These are phyloP conservation scores for Phytophthora fragariaefolia DNA, from an alignment of 352 stramenopile genomes.

Conservation along the genomic window DNA sequence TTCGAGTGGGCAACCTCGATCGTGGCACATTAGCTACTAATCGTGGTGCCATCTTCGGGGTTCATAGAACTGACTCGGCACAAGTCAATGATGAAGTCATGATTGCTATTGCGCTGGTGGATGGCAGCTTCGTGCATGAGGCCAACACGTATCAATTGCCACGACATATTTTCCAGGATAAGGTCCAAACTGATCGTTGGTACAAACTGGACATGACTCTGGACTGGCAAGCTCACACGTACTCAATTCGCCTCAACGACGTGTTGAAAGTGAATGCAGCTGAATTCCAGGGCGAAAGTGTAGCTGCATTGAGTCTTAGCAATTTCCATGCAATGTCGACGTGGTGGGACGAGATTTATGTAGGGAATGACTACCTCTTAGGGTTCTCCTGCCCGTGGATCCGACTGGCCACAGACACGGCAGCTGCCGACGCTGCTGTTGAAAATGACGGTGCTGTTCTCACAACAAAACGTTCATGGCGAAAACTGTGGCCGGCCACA, in stretches of 20 bases:
- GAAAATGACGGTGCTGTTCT: slow-evolving; percentile 43
- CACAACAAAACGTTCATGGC: slow-evolving; percentile 50
- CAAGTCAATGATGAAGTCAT: slow-evolving; percentile 60
- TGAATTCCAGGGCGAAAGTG: slow-evolving; percentile 54
- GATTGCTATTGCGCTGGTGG: slow-evolving; percentile 66
- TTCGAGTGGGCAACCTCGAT: slow-evolving; percentile 59
- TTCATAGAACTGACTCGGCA: slow-evolving; percentile 32
- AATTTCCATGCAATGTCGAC: slow-evolving; percentile 80
- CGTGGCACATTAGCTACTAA: slow-evolving; percentile 52
- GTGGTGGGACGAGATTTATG: slow-evolving; percentile 97
- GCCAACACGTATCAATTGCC: slow-evolving; percentile 75
- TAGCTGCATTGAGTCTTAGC: slow-evolving; percentile 80
- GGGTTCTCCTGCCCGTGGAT: slow-evolving; percentile 88
- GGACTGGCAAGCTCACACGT: slow-evolving; percentile 82
- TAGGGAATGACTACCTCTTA: slow-evolving; percentile 92
- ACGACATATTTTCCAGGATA: slow-evolving; percentile 50
- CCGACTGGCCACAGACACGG: slow-evolving; percentile 6
- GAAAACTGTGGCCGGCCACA: slow-evolving; percentile 59
- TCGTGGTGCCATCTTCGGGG: slow-evolving; percentile 69
- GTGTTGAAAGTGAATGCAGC: slow-evolving; percentile 71
- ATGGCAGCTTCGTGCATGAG: slow-evolving; percentile 76
- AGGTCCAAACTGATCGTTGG: slow-evolving; percentile 81
- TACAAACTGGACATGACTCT: slow-evolving; percentile 96
- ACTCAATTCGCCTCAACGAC: slow-evolving; percentile 93
- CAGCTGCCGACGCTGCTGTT: slow-evolving; percentile 15